These are phyloP conservation scores for Penicillium bovifimosum DNA, from an alignment of 495 filamentous ascomycete genomes.

Conservation along the genomic window DNA sequence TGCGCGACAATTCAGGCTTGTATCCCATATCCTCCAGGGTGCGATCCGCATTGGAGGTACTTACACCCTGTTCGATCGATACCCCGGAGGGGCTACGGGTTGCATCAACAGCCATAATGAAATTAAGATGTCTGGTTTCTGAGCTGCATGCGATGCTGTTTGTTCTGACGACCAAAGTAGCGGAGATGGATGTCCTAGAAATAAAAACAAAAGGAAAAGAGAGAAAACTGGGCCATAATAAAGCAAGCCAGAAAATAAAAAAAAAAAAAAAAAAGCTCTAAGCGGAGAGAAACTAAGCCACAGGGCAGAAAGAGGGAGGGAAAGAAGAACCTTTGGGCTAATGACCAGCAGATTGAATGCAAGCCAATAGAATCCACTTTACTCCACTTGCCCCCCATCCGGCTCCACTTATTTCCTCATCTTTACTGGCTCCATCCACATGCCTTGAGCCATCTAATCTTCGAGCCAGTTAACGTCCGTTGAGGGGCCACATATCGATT, in stretches of 20 bases:
- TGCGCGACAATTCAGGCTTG: slow-evolving; percentile 48
- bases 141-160: slow-evolving; percentile 1
- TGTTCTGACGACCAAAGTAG: not conserved
- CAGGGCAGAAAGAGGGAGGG: not conserved
- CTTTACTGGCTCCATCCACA: not conserved
- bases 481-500: not conserved
- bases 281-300: not conserved
- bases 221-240: slow-evolving; percentile 1
- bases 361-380: not conserved
- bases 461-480: not conserved
- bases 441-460: not conserved
- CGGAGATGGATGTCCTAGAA: not conserved
- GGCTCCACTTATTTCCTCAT: not conserved
- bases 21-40: slow-evolving; percentile 45
- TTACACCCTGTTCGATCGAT: slow-evolving; percentile 12
- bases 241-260: not conserved
- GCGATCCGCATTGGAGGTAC: slow-evolving; percentile 17
- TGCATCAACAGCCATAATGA: slow-evolving; percentile 10
- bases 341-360: not conserved
- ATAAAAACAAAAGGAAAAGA: slow-evolving; percentile 2
- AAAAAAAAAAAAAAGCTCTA: not conserved
- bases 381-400: too few relatives aligned
- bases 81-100: slow-evolving; percentile 16
- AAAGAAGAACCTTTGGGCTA: not conserved
- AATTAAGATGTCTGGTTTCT: not conserved